These are phyloP conservation scores for Penicillium malachiteum DNA, from an alignment of 495 filamentous ascomycete species.

Conservation along the genomic window DNA sequence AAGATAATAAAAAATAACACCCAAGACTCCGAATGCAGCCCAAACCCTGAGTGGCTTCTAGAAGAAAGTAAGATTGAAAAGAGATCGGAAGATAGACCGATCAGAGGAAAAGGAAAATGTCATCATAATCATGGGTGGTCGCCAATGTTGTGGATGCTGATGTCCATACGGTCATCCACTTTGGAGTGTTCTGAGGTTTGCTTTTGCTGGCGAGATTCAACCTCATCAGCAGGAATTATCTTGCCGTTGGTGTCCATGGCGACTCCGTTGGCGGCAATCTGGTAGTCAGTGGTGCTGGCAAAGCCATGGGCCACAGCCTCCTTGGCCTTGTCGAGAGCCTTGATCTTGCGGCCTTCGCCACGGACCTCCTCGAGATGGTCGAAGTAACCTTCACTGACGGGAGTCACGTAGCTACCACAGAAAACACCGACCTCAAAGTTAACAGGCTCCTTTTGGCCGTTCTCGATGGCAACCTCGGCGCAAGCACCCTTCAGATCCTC, in stretches of 20 bases:
- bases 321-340: conserved; percentile 66
- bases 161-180: conserved; percentile 57
- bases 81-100: neutral
- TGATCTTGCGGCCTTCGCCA: conserved; percentile 70
- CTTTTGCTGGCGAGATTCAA: neutral
- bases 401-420: conserved; percentile 86
- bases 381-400: conserved; percentile 81
- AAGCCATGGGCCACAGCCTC: conserved; percentile 67
- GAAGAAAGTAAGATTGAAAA: neutral
- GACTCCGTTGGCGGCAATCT: conserved; percentile 62
- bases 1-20: conserved; percentile 12
- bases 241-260: conserved; percentile 56
- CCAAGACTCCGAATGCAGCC: conserved; percentile 20
- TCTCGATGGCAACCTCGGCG: conserved; percentile 59
- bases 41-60: conserved; percentile 4
- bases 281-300: conserved; percentile 59
- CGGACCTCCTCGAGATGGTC: conserved; percentile 75
- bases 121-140: conserved; percentile 43
- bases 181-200: conserved; percentile 27
- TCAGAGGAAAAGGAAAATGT: conserved; percentile 12
- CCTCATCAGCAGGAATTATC: conserved; percentile 48
- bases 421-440: conserved; percentile 96
- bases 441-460: conserved; percentile 51
- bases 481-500: conserved; percentile 80
- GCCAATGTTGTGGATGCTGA: conserved; percentile 58